phyloP scores from a whole-genome alignment of 1,139 yeast genomes.

The Yamadazyma sp. region DNA sequence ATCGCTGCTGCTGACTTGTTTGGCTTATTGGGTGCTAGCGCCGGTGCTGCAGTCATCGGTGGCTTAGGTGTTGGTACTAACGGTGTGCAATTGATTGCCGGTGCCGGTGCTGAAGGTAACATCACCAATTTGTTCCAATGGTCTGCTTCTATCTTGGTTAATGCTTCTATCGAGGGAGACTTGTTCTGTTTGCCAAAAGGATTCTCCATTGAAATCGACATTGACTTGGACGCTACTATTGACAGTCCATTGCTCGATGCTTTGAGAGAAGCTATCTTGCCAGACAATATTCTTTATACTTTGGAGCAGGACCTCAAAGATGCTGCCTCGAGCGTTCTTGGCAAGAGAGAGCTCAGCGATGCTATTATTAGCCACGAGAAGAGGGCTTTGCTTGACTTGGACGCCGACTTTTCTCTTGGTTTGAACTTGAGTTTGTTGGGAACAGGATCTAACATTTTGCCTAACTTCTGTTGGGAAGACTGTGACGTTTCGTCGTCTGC shows the following conservation, averaged over 20 bases:
- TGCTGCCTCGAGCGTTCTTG: slow-evolving; percentile 4
- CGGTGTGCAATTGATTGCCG: slow-evolving; percentile 16
- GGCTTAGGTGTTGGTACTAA: slow-evolving; percentile 18
- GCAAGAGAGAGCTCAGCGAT: slow-evolving; percentile 15
- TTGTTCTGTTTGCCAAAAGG: slow-evolving; percentile 31
- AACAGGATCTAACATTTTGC: slow-evolving; percentile 20
- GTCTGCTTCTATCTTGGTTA: slow-evolving; percentile 26
- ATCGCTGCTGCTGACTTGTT: slow-evolving; percentile 23
- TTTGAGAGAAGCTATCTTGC: slow-evolving; percentile 15
- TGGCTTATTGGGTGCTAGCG: slow-evolving; percentile 21
- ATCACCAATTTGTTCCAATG: slow-evolving; percentile 27
- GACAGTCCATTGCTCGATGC: slow-evolving; percentile 19
- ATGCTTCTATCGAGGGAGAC: slow-evolving; percentile 19
- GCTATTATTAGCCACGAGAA: slow-evolving; percentile 12
- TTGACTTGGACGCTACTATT: slow-evolving; percentile 17
- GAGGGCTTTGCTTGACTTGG: slow-evolving; percentile 14
- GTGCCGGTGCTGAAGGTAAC: slow-evolving; percentile 19
- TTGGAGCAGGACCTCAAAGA: slow-evolving; percentile 12
- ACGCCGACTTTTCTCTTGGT: slow-evolving; percentile 7
- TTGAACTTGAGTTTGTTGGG: slow-evolving; percentile 12
- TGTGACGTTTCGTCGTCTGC: slow-evolving; percentile 13
- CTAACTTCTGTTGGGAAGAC: slow-evolving; percentile 31
- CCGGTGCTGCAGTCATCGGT: slow-evolving; percentile 20
- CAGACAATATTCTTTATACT: slow-evolving; percentile 10
- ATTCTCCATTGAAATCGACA: slow-evolving; percentile 24